Conservation (phyloP, 2,329 filamentous ascomycete species). For the Simplicillium aogashimaense region DNA sequence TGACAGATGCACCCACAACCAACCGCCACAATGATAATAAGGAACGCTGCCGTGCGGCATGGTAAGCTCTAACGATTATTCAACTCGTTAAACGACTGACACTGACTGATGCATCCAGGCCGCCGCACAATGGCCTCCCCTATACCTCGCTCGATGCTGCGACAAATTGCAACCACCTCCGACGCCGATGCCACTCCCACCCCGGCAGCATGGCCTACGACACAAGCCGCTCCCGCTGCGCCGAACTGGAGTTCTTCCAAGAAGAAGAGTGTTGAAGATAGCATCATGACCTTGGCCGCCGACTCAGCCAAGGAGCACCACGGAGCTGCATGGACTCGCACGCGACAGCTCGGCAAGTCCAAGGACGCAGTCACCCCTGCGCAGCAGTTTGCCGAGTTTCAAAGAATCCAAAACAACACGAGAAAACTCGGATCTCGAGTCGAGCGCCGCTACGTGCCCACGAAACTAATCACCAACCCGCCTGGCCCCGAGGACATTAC, state of each 20-base stretch:
- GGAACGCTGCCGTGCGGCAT: constrained; percentile 43
- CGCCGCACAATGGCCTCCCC: constrained; percentile 40
- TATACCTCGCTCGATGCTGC: constrained; percentile 21
- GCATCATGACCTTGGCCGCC: constrained; percentile 21
- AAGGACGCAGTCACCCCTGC: constrained; percentile 23
- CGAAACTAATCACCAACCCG: constrained; percentile 59
- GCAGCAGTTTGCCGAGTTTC: constrained; percentile 28
- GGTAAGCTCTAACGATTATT: constrained; percentile 26
- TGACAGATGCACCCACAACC: background rate
- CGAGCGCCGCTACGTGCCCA: constrained; percentile 52
- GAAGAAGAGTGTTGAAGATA: constrained; percentile 21
- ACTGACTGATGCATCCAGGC: constrained; percentile 28
- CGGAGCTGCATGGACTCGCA: constrained; percentile 20
- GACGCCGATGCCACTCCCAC: constrained; percentile 8
- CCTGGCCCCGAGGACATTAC: constrained; percentile 72
- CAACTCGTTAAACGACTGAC: background rate
- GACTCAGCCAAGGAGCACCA: constrained; percentile 23
- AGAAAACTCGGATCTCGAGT: constrained; percentile 37
- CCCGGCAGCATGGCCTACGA: constrained; percentile 12
- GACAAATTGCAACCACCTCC: constrained; percentile 21
- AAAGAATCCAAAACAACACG: constrained; percentile 30
- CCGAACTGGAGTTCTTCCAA: constrained; percentile 14
- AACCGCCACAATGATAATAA: constrained; percentile 40
- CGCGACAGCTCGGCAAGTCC: constrained; percentile 21
- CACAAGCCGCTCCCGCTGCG: constrained; percentile 10